A percentile compares a stretch with the other conserved stretches of the same genome.
These are phyloP conservation scores for Komagataella ulmi DNA, from an alignment of 805 yeast genomes.

Conservation along the genomic window DNA sequence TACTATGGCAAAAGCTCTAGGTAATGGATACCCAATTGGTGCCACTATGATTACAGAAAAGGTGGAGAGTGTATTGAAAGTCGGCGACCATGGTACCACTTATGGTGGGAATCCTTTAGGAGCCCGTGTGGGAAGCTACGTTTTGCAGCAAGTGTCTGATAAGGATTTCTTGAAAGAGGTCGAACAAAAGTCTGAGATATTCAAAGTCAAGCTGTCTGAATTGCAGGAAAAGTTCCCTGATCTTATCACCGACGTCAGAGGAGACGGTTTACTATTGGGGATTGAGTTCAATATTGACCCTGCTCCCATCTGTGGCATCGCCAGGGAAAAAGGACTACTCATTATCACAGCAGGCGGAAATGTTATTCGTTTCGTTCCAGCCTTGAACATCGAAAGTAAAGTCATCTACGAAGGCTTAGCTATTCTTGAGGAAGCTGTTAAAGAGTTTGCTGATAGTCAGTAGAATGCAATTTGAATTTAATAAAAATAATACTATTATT, in stretches of 20 bases:
- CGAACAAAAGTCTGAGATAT: slow-evolving; percentile 40
- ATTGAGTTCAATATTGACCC: slow-evolving; percentile 64
- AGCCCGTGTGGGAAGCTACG: slow-evolving; percentile 66
- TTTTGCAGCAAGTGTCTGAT: slow-evolving; percentile 53
- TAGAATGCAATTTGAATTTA: neutral
- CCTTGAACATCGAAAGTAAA: slow-evolving; percentile 67
- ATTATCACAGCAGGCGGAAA: slow-evolving; percentile 88
- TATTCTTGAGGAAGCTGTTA: slow-evolving; percentile 47
- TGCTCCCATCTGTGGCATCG: slow-evolving; percentile 43
- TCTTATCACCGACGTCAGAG: slow-evolving; percentile 59
- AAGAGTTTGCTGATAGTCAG: slow-evolving; percentile 5
- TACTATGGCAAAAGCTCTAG: slow-evolving; percentile 92
- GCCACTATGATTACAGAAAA: slow-evolving; percentile 81
- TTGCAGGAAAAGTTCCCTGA: slow-evolving; percentile 45
- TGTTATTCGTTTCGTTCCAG: slow-evolving; percentile 85
- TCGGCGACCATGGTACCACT: slow-evolving; percentile 97
- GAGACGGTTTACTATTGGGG: slow-evolving; percentile 82
- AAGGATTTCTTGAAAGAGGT: slow-evolving; percentile 50
- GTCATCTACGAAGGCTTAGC: slow-evolving; percentile 59
- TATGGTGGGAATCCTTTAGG: slow-evolving; percentile 97
- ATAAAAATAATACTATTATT: neutral
- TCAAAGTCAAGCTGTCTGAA: slow-evolving; percentile 34
- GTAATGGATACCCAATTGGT: slow-evolving; percentile 93
- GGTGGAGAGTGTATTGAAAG: slow-evolving; percentile 58
- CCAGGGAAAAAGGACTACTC: slow-evolving; percentile 70